Conservation (phyloP, 2,329 filamentous ascomycete genomes). For the Drechslerella dactyloides region DNA sequence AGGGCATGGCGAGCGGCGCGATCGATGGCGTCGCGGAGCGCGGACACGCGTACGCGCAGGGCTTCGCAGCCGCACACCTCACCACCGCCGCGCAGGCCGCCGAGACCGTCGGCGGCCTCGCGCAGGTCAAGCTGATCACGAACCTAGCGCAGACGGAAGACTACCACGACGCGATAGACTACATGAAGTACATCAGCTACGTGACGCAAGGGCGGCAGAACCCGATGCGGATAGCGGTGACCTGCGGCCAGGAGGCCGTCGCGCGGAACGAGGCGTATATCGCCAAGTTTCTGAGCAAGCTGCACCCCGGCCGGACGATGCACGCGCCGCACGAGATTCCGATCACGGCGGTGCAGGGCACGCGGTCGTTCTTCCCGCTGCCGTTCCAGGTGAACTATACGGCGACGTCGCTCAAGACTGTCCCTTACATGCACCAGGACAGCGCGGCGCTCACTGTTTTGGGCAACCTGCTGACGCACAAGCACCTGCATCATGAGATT, state of each 20-base stretch:
- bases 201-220: constrained; percentile 14
- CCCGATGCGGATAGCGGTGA: constrained; percentile 72
- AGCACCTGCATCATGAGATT: constrained; percentile 95
- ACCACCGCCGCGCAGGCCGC: constrained; percentile 67
- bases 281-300: constrained; percentile 70
- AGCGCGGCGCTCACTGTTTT: constrained; percentile 85
- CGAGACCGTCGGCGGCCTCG: constrained; percentile 72
- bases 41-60: constrained; percentile 84
- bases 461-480: constrained; percentile 90
- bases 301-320: constrained; percentile 60
- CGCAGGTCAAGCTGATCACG: constrained; percentile 84
- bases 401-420: constrained; percentile 78
- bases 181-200: constrained; percentile 67
- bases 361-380: constrained; percentile 86
- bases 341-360: constrained; percentile 57
- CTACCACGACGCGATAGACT: constrained; percentile 69
- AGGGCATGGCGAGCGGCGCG: constrained; percentile 84
- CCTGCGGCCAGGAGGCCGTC: constrained; percentile 78
- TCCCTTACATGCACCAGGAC: constrained; percentile 77
- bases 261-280: constrained; percentile 73
- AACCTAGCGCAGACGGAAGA: constrained; percentile 64
- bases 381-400: constrained; percentile 98
- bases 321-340: constrained; percentile 53
- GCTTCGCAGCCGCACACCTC: constrained; percentile 80
- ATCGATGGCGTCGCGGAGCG: constrained; percentile 90